Evolutionary conservation across 2,329 filamentous ascomycete species (phyloP).

Genomic region (Leptodontidium sp.): DNA sequence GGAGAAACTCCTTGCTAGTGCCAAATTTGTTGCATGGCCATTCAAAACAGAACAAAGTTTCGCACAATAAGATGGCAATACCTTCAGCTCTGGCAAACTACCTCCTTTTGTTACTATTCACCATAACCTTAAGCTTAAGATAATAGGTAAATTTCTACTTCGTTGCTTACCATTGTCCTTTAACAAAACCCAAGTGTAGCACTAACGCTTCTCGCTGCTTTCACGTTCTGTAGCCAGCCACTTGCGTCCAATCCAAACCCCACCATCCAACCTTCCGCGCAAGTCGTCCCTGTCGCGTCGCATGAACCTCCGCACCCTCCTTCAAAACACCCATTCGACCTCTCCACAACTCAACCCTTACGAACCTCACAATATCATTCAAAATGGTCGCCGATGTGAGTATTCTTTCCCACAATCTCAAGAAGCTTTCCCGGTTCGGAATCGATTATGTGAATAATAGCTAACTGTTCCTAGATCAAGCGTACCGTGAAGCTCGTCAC

Average conservation of each 20-base stretch:
- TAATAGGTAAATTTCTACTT: neutral
- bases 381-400: conserved; percentile 47
- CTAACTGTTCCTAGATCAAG: conserved; percentile 65
- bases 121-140: neutral
- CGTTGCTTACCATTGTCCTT: neutral
- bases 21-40: too few species aligned
- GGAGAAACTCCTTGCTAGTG: too few species aligned
- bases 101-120: neutral
- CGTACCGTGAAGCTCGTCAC: conserved; percentile 93
- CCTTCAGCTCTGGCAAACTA: neutral
- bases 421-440: neutral
- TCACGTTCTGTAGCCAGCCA: conserved; percentile 4
- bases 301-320: conserved; percentile 20
- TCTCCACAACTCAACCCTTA: conserved; percentile 20
- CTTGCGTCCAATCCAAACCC: neutral
- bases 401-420: conserved; percentile 16
- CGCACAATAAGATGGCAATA: neutral
- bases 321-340: neutral
- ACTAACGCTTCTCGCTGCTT: neutral
- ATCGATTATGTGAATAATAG: conserved; percentile 7
- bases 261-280: conserved; percentile 18
- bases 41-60: too few species aligned
- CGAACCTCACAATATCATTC: conserved; percentile 24
- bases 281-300: conserved; percentile 22
- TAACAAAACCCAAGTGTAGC: neutral